phyloP scores from a whole-genome alignment of 805 yeast species.

The Metschnikowia reukaufii region DNA sequence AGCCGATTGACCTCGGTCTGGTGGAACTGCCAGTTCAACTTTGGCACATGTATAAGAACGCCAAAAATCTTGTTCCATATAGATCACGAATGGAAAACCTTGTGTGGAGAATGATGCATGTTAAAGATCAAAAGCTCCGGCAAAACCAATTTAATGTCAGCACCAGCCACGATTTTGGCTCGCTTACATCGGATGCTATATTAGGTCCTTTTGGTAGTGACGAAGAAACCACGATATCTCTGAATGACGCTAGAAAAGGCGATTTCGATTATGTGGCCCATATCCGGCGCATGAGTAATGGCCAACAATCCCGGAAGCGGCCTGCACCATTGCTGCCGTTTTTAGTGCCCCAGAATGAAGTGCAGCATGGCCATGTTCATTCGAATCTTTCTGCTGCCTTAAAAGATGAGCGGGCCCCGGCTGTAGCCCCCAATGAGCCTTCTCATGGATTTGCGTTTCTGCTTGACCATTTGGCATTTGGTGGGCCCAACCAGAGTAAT shows the following conservation, averaged over 20 bases:
- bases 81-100: constrained; percentile 76
- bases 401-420: constrained; percentile 6
- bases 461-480: constrained; percentile 50
- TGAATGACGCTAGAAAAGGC: constrained; percentile 46
- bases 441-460: constrained; percentile 31
- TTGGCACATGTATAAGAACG: constrained; percentile 82
- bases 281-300: constrained; percentile 54
- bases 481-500: constrained; percentile 33
- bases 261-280: constrained; percentile 68
- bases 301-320: constrained; percentile 20
- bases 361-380: constrained; percentile 11
- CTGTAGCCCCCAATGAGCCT: constrained; percentile 1
- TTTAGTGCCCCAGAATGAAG: constrained; percentile 7
- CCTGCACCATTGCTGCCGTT: constrained; percentile 23
- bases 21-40: constrained; percentile 32
- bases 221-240: constrained; percentile 6
- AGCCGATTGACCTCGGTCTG: constrained; percentile 4
- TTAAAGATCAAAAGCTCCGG: constrained; percentile 26
- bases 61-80: constrained; percentile 73
- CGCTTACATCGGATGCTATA: constrained; percentile 10
- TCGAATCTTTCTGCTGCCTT: constrained; percentile 23
- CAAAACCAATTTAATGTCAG: constrained; percentile 6
- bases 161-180: constrained; percentile 12
- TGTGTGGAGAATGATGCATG: constrained; percentile 84
- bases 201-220: constrained; percentile 10